Conservation (phyloP, 257 asterid genomes). For the Solanum pimpinellifolium region DNA sequence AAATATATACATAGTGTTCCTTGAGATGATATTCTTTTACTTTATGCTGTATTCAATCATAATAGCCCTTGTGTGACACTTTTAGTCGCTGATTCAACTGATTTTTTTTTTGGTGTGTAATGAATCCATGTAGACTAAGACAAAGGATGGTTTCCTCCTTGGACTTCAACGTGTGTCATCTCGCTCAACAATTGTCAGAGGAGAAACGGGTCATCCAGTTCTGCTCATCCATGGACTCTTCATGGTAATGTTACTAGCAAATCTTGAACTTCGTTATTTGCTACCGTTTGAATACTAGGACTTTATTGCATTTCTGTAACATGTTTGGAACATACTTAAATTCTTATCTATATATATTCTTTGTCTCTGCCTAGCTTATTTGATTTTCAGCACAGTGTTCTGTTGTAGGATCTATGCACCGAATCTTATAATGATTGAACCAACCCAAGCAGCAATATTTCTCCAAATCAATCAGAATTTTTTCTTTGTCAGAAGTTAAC, state of each 20-base stretch:
- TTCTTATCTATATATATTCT: not conserved
- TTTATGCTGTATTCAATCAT: not conserved
- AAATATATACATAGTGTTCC: not conserved
- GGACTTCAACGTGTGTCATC: slow-evolving; percentile 91
- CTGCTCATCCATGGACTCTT: slow-evolving; percentile 87
- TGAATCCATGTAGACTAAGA: slow-evolving; percentile 32
- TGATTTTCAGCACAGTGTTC: not conserved
- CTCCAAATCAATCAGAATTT: not conserved
- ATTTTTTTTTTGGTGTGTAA: not conserved
- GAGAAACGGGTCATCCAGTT: slow-evolving; percentile 46
- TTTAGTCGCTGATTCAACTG: not conserved
- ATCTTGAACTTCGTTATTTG: not conserved
- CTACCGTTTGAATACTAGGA: not conserved
- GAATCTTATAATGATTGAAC: not conserved
- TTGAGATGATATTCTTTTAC: not conserved
- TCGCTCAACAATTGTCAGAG: slow-evolving; percentile 21
- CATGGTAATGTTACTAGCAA: slow-evolving; percentile 37
- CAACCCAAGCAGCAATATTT: not conserved
- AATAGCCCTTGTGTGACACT: not conserved
- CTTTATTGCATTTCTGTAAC: not conserved
- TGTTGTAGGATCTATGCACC: not conserved
- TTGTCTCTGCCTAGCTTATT: not conserved
- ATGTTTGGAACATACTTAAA: not conserved
- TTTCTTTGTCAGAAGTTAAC: not conserved
- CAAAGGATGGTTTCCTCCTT: slow-evolving; percentile 76